Evolutionary conservation across 2,329 filamentous ascomycete species (phyloP), one percentile per base, ranked within the genome.

Genomic region (Juglanconis juglandina): DNA sequence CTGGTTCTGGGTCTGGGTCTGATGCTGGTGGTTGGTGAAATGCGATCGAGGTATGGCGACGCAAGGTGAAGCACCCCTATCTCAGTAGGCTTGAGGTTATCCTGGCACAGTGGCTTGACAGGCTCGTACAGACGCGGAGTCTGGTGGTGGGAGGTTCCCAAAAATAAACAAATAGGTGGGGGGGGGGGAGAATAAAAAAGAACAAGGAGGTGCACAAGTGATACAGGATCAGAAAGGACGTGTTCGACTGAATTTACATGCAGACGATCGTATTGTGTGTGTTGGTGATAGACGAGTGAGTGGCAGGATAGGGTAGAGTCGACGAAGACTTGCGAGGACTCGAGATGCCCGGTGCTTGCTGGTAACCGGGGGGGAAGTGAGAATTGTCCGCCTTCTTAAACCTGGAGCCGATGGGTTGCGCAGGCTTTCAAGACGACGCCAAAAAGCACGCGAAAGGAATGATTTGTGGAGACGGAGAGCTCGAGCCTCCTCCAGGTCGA

Each of bases 381-480:
- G 66, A 64, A 64, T 61, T 61, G 66, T 68, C 66, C 66, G 66
- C 67, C 62, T 64, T 64, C 62, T 64, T 64, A 64, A 64, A 59
- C 56, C 53, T 66, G 66, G 64, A 66, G 64, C 63, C 64, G 67
- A 68, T 65, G 64, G 69, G 75, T 77, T 67, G 76, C 67, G 76
- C 75, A 77, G 72, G 72, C 67, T 67, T 73, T 76, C 69, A 74
- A 78, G 76, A 77, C 76, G 77, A 71, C 69, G 70, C 71, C 69
- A 70, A 68, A 44, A 72, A 68, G 67, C 67, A 69, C 70, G 71
- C 71, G 72, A 68, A 67, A 68, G 24, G 44, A 46, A 42, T 46
- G 49, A 47, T 62, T 68, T 72, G 73, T 68, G 71, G 69, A 69
- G 68, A 69, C 68, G 70, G 69, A 68, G 67, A 69, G 67, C 62